These are phyloP conservation scores for Leccinum subgranulosum DNA, from an alignment of 768 basidiomycete species.

Conservation along the genomic window DNA sequence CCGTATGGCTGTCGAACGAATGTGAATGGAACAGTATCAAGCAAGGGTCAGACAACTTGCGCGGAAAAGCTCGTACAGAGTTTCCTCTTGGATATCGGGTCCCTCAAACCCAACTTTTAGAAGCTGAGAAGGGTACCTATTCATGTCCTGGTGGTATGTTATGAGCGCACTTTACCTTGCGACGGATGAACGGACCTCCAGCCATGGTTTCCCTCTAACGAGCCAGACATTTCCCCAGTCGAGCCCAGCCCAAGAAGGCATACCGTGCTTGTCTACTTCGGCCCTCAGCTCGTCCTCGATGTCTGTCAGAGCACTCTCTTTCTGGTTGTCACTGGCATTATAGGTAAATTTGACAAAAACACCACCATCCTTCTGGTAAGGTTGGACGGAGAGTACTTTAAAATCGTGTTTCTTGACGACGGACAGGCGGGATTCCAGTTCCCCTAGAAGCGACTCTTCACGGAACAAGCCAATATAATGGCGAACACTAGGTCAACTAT, in stretches of 20 bases:
- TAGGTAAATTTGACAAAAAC: constrained; percentile 78
- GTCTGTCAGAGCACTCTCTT: constrained; percentile 38
- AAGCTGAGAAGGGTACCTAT: constrained; percentile 69
- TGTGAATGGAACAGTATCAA: not conserved
- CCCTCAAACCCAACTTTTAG: constrained; percentile 86
- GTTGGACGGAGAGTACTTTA: constrained; percentile 58
- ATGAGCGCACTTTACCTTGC: not conserved
- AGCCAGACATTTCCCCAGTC: constrained; percentile 58
- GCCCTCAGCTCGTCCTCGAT: constrained; percentile 50
- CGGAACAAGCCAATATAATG: constrained; percentile 60
- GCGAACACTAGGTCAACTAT: constrained; percentile 49
- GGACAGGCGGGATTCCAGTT: constrained; percentile 47
- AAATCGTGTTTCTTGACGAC: constrained; percentile 56
- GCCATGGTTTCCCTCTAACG: constrained; percentile 77
- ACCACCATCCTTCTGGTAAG: constrained; percentile 78
- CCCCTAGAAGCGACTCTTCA: constrained; percentile 52
- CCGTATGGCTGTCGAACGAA: constrained; percentile 66
- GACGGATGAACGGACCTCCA: constrained; percentile 52
- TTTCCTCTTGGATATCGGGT: constrained; percentile 79
- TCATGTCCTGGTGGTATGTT: constrained; percentile 63
- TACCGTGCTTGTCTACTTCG: constrained; percentile 43
- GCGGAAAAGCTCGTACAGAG: constrained; percentile 72
- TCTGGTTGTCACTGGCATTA: constrained; percentile 27
- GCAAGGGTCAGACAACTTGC: constrained; percentile 40
- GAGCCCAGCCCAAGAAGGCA: constrained; percentile 63